These are phyloP conservation scores for Calycina marina DNA, from an alignment of 2,329 filamentous ascomycete genomes.

Conservation along the genomic window DNA sequence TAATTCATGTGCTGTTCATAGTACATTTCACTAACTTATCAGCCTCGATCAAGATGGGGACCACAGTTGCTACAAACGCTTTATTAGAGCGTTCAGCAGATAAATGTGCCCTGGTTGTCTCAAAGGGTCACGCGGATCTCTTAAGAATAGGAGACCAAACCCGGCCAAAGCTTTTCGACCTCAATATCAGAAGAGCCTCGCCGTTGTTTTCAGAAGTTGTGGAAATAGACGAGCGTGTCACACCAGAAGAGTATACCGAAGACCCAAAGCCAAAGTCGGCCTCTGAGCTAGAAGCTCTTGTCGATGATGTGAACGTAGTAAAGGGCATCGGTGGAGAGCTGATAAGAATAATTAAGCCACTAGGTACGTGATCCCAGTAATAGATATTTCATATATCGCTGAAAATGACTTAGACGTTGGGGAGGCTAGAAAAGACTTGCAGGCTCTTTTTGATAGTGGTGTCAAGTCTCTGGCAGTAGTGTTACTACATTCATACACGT, in stretches of 20 bases:
- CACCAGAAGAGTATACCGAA: conserved; percentile 56
- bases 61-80: conserved; percentile 62
- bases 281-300: conserved; percentile 46
- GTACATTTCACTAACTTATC: background rate
- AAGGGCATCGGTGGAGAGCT: conserved; percentile 11
- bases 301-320: conserved; percentile 20
- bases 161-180: conserved; percentile 56
- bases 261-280: conserved; percentile 51
- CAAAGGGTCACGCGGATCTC: conserved; percentile 56
- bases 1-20: background rate
- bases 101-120: conserved; percentile 53
- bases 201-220: conserved; percentile 53
- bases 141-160: conserved; percentile 59
- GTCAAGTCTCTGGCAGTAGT: conserved; percentile 50
- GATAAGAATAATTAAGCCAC: conserved; percentile 9
- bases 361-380: conserved; percentile 3
- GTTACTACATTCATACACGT: conserved; percentile 57
- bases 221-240: conserved; percentile 59
- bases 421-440: conserved; percentile 26
- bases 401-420: conserved; percentile 37
- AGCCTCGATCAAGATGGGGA: conserved; percentile 57
- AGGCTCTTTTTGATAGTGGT: conserved; percentile 42
- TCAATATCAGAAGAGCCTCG: conserved; percentile 51
- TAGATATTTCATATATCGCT: conserved; percentile 32
- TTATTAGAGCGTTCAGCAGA: conserved; percentile 59